Conservation (phyloP, 75 land plant genomes). For the Pinus taeda region DNA sequence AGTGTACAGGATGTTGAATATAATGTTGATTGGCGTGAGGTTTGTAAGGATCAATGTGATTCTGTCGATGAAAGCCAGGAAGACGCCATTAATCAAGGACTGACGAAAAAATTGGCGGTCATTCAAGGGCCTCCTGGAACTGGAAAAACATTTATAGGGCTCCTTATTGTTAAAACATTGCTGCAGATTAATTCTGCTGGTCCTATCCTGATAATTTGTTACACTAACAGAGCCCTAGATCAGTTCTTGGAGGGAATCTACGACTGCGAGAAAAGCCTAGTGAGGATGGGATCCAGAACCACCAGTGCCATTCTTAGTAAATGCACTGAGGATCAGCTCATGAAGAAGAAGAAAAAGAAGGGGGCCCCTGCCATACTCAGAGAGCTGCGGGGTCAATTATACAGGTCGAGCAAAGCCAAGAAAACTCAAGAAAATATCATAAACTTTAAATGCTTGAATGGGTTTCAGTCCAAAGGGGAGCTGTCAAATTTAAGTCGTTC, state of each 20-base stretch:
- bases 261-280: no score
- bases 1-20: constrained; percentile 2
- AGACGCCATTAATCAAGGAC: constrained; percentile 13
- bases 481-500: not conserved
- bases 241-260: constrained; percentile 14
- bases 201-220: constrained; percentile 18
- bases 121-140: constrained; percentile 31
- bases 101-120: constrained; percentile 15
- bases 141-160: constrained; percentile 24
- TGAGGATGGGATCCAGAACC: not conserved
- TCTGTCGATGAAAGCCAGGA: constrained; percentile 18
- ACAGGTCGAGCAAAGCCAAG: no score
- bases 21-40: constrained; percentile 1
- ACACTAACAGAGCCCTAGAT: constrained; percentile 24
- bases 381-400: no score
- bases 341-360: not conserved
- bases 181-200: constrained; percentile 2
- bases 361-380: no score
- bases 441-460: no score
- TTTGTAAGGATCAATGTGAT: constrained; percentile 8
- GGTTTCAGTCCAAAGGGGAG: not conserved
- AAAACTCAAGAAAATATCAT: no score
- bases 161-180: constrained; percentile 11
- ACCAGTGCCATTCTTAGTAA: not conserved
- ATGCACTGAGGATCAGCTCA: constrained; percentile 5